These are phyloP conservation scores for Elongisporangium prolatum DNA, from an alignment of 352 stramenopile genomes.

Conservation along the genomic window DNA sequence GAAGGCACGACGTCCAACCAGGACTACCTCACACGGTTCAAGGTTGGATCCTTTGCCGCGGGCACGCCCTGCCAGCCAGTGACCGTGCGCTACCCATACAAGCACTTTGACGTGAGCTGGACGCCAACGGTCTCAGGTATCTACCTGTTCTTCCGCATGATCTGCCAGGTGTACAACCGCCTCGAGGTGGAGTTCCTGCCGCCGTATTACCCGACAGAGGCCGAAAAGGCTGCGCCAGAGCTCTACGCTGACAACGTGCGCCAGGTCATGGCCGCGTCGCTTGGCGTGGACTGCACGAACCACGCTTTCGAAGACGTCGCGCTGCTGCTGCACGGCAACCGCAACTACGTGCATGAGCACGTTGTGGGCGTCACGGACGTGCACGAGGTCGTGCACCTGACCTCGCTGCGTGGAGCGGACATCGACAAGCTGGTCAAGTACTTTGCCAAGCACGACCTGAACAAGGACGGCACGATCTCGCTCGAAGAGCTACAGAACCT, in stretches of 20 bases:
- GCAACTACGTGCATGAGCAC: conserved; percentile 53
- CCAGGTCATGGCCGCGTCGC: conserved; percentile 41
- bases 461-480: conserved; percentile 63
- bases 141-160: conserved; percentile 50
- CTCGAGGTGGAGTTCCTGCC: conserved; percentile 57
- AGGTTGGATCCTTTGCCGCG: conserved; percentile 63
- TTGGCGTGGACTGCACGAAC: conserved; percentile 56
- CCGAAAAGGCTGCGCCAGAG: conserved; percentile 35
- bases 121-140: conserved; percentile 42
- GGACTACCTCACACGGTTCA: conserved; percentile 67
- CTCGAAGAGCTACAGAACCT: conserved; percentile 51
- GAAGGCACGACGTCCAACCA: conserved; percentile 76
- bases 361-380: conserved; percentile 56
- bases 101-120: conserved; percentile 75
- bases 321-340: conserved; percentile 39
- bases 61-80: conserved; percentile 53
- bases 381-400: conserved; percentile 44
- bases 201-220: conserved; percentile 38
- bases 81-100: conserved; percentile 60
- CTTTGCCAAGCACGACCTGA: conserved; percentile 45
- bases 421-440: conserved; percentile 50
- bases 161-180: conserved; percentile 69
- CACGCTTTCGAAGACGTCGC: conserved; percentile 73
- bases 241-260: conserved; percentile 61
- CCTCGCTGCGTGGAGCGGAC: conserved; percentile 32